Evolutionary conservation across 768 basidiomycete genomes (phyloP).

Genomic region (Rhodosporidiobolus sp.): DNA sequence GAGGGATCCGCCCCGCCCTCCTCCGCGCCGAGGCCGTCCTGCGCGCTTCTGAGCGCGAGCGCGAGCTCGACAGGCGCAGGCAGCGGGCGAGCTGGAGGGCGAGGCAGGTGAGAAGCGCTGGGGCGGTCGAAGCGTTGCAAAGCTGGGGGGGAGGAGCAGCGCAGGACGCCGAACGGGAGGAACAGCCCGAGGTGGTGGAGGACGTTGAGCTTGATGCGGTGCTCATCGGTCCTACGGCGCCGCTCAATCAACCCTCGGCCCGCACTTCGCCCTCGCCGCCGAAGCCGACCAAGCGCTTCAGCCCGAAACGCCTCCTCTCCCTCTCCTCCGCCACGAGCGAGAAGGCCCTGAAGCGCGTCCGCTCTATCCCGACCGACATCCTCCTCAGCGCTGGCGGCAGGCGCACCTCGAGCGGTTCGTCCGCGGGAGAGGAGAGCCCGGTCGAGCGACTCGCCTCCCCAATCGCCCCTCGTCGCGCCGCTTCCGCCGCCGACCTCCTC

Average conservation of each 20-base stretch:
- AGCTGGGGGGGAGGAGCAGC: not conserved
- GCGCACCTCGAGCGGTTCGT: not conserved
- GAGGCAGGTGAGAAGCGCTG: conserved; percentile 4
- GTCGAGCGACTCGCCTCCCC: not conserved
- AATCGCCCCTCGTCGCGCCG: not conserved
- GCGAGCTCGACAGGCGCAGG: conserved; percentile 20
- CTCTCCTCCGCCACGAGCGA: not conserved
- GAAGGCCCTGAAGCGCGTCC: conserved; percentile 3
- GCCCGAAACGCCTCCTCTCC: not conserved
- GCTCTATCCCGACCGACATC: conserved; percentile 6
- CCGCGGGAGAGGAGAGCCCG: no score
- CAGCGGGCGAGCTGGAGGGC: conserved; percentile 5
- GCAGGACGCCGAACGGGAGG: no score
- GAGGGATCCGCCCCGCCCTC: conserved; percentile 13
- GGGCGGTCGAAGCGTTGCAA: not conserved
- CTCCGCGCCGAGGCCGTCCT: conserved; percentile 14
- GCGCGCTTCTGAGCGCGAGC: conserved; percentile 14
- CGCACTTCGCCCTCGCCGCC: no score
- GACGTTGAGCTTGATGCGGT: not conserved
- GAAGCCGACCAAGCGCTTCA: not conserved
- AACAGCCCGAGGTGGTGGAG: conserved; percentile 6
- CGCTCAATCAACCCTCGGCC: no score
- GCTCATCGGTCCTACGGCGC: not conserved
- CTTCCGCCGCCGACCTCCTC: conserved; percentile 1
- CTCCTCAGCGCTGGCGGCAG: not conserved